Evolutionary conservation across 345 rosid species (phyloP).

Genomic region (Salix exigua): DNA sequence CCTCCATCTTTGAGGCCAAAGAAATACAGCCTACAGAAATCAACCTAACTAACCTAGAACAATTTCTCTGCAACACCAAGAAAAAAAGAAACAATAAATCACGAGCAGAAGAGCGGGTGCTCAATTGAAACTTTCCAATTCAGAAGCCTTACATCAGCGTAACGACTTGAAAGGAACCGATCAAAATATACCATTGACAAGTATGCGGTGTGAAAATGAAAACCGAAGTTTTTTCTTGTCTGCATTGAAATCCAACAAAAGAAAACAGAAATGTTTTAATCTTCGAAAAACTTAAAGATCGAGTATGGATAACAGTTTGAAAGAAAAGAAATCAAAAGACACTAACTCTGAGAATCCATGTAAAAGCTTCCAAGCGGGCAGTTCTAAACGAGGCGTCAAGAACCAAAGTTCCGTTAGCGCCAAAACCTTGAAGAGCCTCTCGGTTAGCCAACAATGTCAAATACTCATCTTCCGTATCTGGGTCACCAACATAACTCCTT

Average conservation of each 20-base stretch:
- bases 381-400: slow-evolving; percentile 25
- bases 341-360: slow-evolving; percentile 57
- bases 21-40: slow-evolving; percentile 80
- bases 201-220: slow-evolving; percentile 46
- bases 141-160: slow-evolving; percentile 38
- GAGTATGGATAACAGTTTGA: not conserved
- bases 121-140: not conserved
- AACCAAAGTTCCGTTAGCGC: slow-evolving; percentile 20
- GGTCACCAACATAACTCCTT: not conserved
- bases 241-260: slow-evolving; percentile 23
- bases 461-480: slow-evolving; percentile 27
- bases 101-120: not conserved
- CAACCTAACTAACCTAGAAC: slow-evolving; percentile 82
- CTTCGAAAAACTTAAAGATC: not conserved
- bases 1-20: slow-evolving; percentile 89
- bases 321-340: not conserved
- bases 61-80: slow-evolving; percentile 33
- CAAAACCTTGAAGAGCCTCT: slow-evolving; percentile 37
- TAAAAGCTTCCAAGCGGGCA: slow-evolving; percentile 44
- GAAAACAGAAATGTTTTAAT: not conserved
- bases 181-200: slow-evolving; percentile 55
- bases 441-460: slow-evolving; percentile 30
- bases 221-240: slow-evolving; percentile 41
- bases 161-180: slow-evolving; percentile 39
- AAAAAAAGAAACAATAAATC: not conserved